These are phyloP conservation scores for Paraconiothyrium sp. DNA, from an alignment of 2,329 filamentous ascomycete genomes.

Conservation along the genomic window DNA sequence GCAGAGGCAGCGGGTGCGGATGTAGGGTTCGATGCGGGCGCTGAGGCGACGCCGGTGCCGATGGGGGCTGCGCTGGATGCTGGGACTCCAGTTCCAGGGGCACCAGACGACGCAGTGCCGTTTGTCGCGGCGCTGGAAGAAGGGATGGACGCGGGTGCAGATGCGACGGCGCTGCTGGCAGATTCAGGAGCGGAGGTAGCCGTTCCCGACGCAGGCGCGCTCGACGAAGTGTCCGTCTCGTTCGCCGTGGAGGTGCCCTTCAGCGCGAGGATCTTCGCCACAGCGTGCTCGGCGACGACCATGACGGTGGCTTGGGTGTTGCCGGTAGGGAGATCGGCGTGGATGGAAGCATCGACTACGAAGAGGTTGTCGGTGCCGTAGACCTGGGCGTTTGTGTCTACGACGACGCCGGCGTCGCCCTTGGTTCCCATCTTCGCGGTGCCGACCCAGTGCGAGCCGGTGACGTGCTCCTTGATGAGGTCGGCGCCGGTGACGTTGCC, in stretches of 20 bases:
- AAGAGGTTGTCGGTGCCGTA: conserved; percentile 55
- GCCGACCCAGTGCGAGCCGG: conserved; percentile 55
- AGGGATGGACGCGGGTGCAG: neutral
- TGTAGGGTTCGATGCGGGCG: neutral
- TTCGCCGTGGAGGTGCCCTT: conserved; percentile 12
- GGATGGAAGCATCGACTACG: conserved; percentile 60
- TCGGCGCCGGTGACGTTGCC: conserved; percentile 52
- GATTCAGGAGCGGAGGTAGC: neutral
- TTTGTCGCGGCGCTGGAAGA: neutral
- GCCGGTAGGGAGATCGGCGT: conserved; percentile 73
- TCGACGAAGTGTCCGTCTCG: conserved; percentile 7
- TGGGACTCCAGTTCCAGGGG: neutral
- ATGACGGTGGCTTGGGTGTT: conserved; percentile 75
- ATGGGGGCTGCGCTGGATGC: neutral
- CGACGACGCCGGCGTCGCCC: conserved; percentile 54
- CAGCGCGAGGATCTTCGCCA: conserved; percentile 60
- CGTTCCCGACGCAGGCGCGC: neutral
- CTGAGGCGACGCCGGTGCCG: neutral
- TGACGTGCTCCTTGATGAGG: conserved; percentile 44
- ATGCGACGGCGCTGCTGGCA: neutral
- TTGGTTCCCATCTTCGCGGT: conserved; percentile 64
- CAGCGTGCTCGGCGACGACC: conserved; percentile 69
- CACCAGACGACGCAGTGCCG: too few relatives aligned
- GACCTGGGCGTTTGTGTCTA: conserved; percentile 60
- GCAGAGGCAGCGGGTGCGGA: neutral